phyloP scores from a whole-genome alignment of 768 basidiomycete genomes.

The Lentinula sp. region DNA sequence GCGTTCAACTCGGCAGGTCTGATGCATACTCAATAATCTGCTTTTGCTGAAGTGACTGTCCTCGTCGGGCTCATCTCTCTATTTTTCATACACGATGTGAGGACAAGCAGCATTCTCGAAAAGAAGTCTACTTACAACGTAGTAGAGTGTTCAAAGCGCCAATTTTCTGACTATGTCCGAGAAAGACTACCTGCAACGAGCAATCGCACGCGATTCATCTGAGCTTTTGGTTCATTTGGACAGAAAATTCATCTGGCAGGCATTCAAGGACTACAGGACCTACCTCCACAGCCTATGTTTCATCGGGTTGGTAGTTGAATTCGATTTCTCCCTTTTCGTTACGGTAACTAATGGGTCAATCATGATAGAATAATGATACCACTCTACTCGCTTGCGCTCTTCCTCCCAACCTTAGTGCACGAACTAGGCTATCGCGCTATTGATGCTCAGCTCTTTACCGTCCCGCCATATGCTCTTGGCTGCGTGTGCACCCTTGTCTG shows the following conservation, averaged over 20 bases:
- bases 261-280: conserved; percentile 39
- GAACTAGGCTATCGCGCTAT: conserved; percentile 44
- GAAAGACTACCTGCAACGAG: conserved; percentile 26
- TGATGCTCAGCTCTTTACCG: conserved; percentile 43
- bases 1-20: conserved; percentile 6
- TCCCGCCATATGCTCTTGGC: conserved; percentile 43
- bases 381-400: conserved; percentile 29
- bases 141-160: conserved; percentile 34
- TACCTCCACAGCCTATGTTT: conserved; percentile 34
- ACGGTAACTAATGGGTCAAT: background rate
- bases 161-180: conserved; percentile 44
- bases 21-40: background rate
- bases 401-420: conserved; percentile 44
- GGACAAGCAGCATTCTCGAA: conserved; percentile 3
- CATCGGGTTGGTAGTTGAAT: conserved; percentile 25
- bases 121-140: conserved; percentile 33
- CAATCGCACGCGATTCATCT: conserved; percentile 39
- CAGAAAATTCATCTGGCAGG: conserved; percentile 40
- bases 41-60: conserved; percentile 21
- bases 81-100: conserved; percentile 34
- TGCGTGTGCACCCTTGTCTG: conserved; percentile 35
- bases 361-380: conserved; percentile 24
- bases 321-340: background rate
- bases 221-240: conserved; percentile 40
- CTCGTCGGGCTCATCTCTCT: conserved; percentile 34